Percentiles rank a stretch among this genome's conserved stretches.
phyloP scores from a whole-genome alignment of 768 basidiomycete genomes.

The Strobilomyces confusus region DNA sequence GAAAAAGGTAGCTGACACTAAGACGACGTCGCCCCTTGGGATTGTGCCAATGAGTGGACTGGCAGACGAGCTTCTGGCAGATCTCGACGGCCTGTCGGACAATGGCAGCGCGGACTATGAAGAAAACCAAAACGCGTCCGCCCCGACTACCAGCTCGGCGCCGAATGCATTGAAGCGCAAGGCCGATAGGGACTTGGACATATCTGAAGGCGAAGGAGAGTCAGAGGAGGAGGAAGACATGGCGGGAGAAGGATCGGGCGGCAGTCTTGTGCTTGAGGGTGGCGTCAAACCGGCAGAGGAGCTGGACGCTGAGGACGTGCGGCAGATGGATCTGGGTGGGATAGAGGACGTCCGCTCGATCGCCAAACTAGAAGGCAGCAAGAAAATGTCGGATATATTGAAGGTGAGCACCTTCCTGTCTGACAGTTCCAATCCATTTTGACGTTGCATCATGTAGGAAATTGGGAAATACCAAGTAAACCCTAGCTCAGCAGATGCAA shows the following conservation, averaged over 20 bases:
- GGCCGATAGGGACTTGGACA: slow-evolving; percentile 49
- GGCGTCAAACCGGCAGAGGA: slow-evolving; percentile 95
- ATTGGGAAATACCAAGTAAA: slow-evolving; percentile 81
- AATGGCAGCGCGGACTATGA: slow-evolving; percentile 51
- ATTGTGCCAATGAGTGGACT: slow-evolving; percentile 61
- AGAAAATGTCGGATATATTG: slow-evolving; percentile 82
- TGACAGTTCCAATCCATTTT: not conserved
- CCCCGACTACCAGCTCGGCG: slow-evolving; percentile 13
- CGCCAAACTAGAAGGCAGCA: slow-evolving; percentile 85
- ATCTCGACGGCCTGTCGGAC: slow-evolving; percentile 83
- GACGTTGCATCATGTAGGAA: slow-evolving; percentile 49
- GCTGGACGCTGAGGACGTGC: slow-evolving; percentile 89
- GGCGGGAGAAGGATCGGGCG: slow-evolving; percentile 39
- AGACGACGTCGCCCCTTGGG: not conserved
- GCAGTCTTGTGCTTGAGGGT: slow-evolving; percentile 72
- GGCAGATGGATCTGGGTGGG: slow-evolving; percentile 84
- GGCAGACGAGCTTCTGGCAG: slow-evolving; percentile 89
- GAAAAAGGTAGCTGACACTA: not conserved
- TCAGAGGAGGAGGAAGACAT: slow-evolving; percentile 37
- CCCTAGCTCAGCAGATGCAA: slow-evolving; percentile 75
- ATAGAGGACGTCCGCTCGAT: slow-evolving; percentile 86
- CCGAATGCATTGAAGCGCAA: slow-evolving; percentile 58
- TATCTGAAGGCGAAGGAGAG: slow-evolving; percentile 52
- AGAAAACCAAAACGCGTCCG: slow-evolving; percentile 33
- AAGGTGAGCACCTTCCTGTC: slow-evolving; percentile 44